These are phyloP conservation scores for Phytomonas sp. DNA, from an alignment of 208 protist genomes.

Conservation along the genomic window DNA sequence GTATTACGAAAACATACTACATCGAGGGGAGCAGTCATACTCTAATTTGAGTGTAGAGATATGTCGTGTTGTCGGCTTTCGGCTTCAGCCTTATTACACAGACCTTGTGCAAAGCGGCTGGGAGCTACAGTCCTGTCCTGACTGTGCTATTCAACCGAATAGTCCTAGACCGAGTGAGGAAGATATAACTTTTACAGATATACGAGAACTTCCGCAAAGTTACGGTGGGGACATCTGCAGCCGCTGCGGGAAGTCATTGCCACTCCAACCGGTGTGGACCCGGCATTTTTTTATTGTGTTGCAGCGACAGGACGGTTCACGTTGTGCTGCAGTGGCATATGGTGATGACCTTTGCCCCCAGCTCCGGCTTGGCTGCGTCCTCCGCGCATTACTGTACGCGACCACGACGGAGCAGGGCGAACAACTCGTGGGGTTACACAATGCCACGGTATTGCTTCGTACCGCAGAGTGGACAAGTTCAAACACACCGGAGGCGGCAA, in stretches of 20 bases:
- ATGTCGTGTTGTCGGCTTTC: constrained; percentile 40
- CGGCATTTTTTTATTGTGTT: constrained; percentile 28
- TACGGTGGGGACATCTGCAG: constrained; percentile 23
- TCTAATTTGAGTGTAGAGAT: constrained; percentile 16
- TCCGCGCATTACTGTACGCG: constrained; percentile 32
- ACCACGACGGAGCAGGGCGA: constrained; percentile 28
- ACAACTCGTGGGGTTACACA: constrained; percentile 42
- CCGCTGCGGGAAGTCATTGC: constrained; percentile 19
- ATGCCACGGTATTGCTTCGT: constrained; percentile 12
- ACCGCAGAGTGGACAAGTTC: not conserved
- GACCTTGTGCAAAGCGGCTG: constrained; percentile 53
- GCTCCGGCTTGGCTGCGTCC: constrained; percentile 22
- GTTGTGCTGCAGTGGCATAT: constrained; percentile 37
- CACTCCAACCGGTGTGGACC: constrained; percentile 19
- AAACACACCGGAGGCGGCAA: not conserved
- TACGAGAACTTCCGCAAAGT: constrained; percentile 12
- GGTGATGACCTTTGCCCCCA: constrained; percentile 27
- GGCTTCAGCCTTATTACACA: constrained; percentile 21
- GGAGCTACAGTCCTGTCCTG: constrained; percentile 22
- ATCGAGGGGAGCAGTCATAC: not conserved
- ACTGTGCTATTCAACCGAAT: constrained; percentile 12
- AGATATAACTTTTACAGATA: not conserved
- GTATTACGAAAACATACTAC: not conserved
- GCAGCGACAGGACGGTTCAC: constrained; percentile 18
- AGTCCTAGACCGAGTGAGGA: not conserved